Conservation (phyloP, 2,329 filamentous ascomycete species). For the Colletotrichum orchidophilum region DNA sequence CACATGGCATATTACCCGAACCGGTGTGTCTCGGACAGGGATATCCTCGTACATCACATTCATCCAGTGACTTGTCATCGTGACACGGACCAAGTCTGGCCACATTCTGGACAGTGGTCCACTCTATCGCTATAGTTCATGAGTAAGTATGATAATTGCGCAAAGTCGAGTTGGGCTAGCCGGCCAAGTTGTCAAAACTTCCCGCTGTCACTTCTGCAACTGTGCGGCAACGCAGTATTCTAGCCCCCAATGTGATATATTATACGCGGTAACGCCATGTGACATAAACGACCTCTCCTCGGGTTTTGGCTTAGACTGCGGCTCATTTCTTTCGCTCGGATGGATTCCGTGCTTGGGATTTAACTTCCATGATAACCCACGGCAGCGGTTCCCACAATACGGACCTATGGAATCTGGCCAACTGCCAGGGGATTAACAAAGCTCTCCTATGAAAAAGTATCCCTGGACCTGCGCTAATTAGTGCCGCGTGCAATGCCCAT, state of each 20-base stretch:
- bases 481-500: neutral
- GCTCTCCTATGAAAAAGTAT: neutral
- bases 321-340: neutral
- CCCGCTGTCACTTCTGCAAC: neutral
- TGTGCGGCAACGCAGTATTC: constrained; percentile 1
- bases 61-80: neutral
- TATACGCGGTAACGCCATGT: neutral
- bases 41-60: constrained; percentile 6
- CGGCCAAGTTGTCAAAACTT: neutral
- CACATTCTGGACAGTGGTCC: neutral
- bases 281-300: neutral
- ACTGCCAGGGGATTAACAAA: neutral
- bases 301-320: neutral
- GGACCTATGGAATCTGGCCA: neutral
- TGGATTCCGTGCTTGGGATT: neutral
- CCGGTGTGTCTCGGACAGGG: constrained; percentile 8
- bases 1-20: constrained; percentile 18
- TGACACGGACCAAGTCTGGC: constrained; percentile 15
- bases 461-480: constrained; percentile 29
- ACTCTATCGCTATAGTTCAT: neutral
- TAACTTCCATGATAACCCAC: no score
- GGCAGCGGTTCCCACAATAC: neutral
- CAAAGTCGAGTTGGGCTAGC: neutral
- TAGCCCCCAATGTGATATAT: constrained; percentile 14
- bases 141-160: neutral